Evolutionary conservation across 805 yeast species (phyloP), one percentile per base, ranked within the genome.

Genomic region (Komagataella mondaviorum): DNA sequence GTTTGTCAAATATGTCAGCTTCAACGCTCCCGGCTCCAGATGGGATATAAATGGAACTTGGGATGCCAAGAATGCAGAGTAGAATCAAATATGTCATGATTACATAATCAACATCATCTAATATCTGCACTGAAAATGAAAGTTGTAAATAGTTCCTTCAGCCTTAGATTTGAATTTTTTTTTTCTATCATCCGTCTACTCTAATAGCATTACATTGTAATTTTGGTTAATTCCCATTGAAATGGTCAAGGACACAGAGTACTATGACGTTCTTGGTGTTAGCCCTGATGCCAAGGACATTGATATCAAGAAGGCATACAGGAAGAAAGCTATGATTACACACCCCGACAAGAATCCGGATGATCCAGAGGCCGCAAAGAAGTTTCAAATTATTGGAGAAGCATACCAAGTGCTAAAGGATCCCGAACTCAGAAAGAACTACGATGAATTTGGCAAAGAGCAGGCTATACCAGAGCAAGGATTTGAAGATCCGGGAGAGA

Each of bases 261-360:
- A 91, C 67, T 93, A 93, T 66, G 99, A 93, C 56, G 66, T 81
- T 14, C 70, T 93, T 49, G 86, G 79, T 44, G 83, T 91, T 16
- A 58, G 68, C 23, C 74, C 82, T 18, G 77, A 77, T 10, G 97
- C 97, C 17, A 75, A 85, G 0, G 82, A 82, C 4, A 71, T 78
- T 8, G 96, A 93, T 56, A 87, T 93, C 66, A 93, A 93, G 67
- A 88, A 88, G 64, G 96, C 97, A 0, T 93, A 93, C 67, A 76
- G 99, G 55, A 86, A 85, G 64, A 81, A 81, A 65, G 98, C 98
- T 6, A 85, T 91, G 66, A 74, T 72, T 53, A 85, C 87, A 49
- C 99, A 91, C 65, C 99, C 99, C 1, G 99, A 93, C 65, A 93
- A 93, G 71, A 88, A 91, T 62, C 96, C 95, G n/a, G 82, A 85